These are phyloP conservation scores for Eimeria maxima DNA, from an alignment of 169 alveolate species.

Conservation along the genomic window DNA sequence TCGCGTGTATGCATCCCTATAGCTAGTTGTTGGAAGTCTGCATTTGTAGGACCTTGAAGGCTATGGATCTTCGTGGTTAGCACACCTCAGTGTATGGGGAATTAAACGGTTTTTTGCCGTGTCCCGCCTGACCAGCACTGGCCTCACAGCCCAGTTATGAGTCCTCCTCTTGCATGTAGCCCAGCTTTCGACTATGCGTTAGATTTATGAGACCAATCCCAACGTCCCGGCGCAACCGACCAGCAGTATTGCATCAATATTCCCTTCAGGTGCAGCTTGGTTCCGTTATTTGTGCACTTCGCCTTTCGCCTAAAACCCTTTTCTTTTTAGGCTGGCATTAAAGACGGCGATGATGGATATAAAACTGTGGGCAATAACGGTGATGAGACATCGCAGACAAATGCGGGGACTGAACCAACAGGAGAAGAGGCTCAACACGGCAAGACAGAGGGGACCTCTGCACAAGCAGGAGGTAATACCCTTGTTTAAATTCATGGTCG, in stretches of 20 bases:
- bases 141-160: neutral
- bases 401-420: constrained; percentile 39
- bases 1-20: neutral
- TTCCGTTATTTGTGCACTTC: neutral
- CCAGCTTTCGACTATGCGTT: too few relatives aligned
- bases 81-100: neutral
- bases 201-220: neutral
- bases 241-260: neutral
- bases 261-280: neutral
- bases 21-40: neutral
- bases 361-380: neutral
- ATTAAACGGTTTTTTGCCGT: neutral
- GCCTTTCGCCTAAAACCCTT: neutral
- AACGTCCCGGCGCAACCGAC: neutral
- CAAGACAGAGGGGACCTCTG: neutral
- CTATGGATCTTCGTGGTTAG: neutral
- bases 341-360: constrained; percentile 40
- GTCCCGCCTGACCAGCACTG: neutral
- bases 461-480: neutral
- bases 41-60: too few relatives aligned
- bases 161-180: neutral
- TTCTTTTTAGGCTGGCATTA: constrained; percentile 8
- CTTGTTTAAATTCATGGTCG: neutral
- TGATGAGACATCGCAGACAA: constrained; percentile 54
- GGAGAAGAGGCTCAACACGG: constrained; percentile 31